These are phyloP conservation scores for Rhizopus microsporus DNA, from an alignment of 371 early-diverging fungal genomes.

Conservation along the genomic window DNA sequence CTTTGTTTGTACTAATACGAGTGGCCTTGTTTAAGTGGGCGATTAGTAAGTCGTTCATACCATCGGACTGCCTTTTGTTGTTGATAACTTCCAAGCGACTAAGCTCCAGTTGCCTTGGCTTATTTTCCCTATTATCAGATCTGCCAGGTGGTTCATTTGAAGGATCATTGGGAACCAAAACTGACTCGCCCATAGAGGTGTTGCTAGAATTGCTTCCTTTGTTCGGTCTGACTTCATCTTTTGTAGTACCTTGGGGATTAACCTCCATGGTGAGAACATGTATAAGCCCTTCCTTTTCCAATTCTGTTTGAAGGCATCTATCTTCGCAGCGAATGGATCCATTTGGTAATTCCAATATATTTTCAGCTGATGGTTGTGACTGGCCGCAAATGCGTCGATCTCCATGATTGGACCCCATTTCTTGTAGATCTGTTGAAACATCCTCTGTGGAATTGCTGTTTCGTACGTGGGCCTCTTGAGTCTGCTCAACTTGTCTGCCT, in stretches of 20 bases:
- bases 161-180: constrained; percentile 20
- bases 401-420: constrained; percentile 16
- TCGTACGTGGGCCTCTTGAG: constrained; percentile 21
- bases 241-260: constrained; percentile 15
- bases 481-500: constrained; percentile 16
- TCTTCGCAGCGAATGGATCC: constrained; percentile 4
- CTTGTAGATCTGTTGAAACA: constrained; percentile 8
- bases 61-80: constrained; percentile 4
- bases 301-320: constrained; percentile 13
- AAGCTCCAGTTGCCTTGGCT: constrained; percentile 1
- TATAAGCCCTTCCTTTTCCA: constrained; percentile 15
- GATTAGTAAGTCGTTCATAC: constrained; percentile 5
- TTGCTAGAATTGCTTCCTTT: constrained; percentile 11
- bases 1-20: constrained; percentile 1
- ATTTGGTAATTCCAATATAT: constrained; percentile 10
- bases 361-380: constrained; percentile 12
- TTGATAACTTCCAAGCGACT: constrained; percentile 26
- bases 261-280: constrained; percentile 14
- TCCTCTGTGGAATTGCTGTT: constrained; percentile 6
- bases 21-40: constrained; percentile 1
- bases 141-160: constrained; percentile 3
- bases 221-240: neutral
- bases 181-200: constrained; percentile 16
- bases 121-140: constrained; percentile 9
- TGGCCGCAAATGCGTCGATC: constrained; percentile 19